Evolutionary conservation across 352 stramenopile species (phyloP), one percentile per base, ranked within the genome.

Genomic region (Phytophthora tentaculata): DNA sequence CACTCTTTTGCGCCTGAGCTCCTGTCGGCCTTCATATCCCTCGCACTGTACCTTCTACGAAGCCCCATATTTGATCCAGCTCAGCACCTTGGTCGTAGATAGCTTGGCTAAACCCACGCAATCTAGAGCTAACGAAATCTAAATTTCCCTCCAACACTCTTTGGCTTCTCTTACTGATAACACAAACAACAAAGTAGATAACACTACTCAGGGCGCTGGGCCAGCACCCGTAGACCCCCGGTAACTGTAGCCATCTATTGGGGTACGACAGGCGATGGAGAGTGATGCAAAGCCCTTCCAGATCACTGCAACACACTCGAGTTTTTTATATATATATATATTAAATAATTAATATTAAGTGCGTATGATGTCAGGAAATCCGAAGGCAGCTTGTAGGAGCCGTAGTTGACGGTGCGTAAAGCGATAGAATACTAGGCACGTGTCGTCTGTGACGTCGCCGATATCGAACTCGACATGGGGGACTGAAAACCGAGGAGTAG

Each of bases 401-500:
- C 35, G 49, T 47, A 67, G 20, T 35, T 61, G 50, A 13, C 39
- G n/a, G 7, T 61, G 60, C 0, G 60, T 61, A 13, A 67, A 56
- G 0, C 41, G 39, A 29, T 61, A 61, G 17, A 55, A 43, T 1
- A 9, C 84, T 82, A 10, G 52, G 35, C 78, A 85, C 86, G 72
- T 86, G 86, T 50, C 22, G 28, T 50, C 53, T 32, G 6, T 41
- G 35, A 50, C 23, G 45, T 45, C 20, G 20, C 20, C 24, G 44
- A 32, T 24, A 76, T 62, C 67, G 48, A 56, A 79, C 63, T 29
- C 91, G 79, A 64, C 82, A 85, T 8, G 74, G 41, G 81, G 64
- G 29, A 92, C 57, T 35, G 64, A 61, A 5, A 28, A 35, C 5
- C 17, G 29, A 47, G 29, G 32, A 7, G 1, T 13, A 5, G 35